phyloP scores from a whole-genome alignment of 2,329 filamentous ascomycete genomes.

The Epichloe baconii region DNA sequence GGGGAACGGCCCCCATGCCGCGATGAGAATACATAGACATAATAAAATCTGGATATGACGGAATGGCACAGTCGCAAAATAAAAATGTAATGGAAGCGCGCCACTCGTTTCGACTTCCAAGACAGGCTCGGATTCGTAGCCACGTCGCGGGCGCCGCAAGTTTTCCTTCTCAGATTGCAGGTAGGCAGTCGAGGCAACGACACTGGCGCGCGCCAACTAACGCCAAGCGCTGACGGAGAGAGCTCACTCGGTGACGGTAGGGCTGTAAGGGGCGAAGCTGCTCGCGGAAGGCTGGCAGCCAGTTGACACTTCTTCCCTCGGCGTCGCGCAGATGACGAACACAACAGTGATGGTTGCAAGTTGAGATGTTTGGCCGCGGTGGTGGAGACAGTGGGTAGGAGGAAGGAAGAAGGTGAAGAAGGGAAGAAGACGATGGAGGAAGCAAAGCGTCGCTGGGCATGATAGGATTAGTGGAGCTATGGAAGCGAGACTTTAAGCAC shows the following conservation, averaged over 20 bases:
- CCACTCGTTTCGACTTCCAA: neutral
- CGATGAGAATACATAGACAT: conserved; percentile 88
- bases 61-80: neutral
- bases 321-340: conserved; percentile 2
- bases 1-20: conserved; percentile 61
- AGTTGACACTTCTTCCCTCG: neutral
- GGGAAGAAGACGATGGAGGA: conserved; percentile 15
- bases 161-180: neutral
- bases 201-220: neutral
- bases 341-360: conserved; percentile 8
- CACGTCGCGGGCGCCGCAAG: neutral
- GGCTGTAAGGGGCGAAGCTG: neutral
- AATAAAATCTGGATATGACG: conserved; percentile 4
- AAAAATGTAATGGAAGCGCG: neutral
- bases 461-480: conserved; percentile 13
- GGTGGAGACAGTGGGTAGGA: conserved; percentile 15
- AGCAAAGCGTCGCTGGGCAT: conserved; percentile 10
- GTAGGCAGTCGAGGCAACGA: neutral
- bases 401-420: conserved; percentile 13
- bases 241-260: neutral
- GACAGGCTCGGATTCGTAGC: neutral
- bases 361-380: conserved; percentile 9
- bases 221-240: neutral
- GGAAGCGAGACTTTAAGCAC: conserved; percentile 9
- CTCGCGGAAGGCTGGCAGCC: neutral